Base-by-base conservation (phyloP, 306 rosid genomes). In the Erythrophleum fordii region DNA sequence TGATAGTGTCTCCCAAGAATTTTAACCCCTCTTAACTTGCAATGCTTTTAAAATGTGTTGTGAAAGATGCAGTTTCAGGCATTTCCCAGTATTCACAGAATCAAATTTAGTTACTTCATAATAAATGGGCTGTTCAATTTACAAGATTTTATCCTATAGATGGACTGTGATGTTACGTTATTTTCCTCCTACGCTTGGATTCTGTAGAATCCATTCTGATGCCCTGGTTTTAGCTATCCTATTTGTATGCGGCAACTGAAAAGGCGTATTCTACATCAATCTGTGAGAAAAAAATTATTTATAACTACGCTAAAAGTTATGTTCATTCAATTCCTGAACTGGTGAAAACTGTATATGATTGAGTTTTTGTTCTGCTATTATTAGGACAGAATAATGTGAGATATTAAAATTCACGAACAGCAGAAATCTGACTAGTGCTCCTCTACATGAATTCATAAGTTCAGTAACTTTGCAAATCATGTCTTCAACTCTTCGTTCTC, bases 51-150 rank as follows among this genome's bases (percentile, higher is more conserved):
- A 58, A 67, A 67, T 67, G 29, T 58, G 58, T 5, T 28, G 23
- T 8, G 16, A 31, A 70, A 46, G 72, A 81, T 52, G 16, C 25
- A 59, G 34, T 74, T 83, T 46, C 53, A 41, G 31, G 31, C 61
- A 46, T 41, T 31, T 69, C 31, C 45, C 5, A 14, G 56, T 4
- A 29, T 52, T 46, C 13, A 16, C 14, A 34, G 18, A 79, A 56
- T 8, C 62, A 55, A 34, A 37, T n/a, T 64, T 17, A 55, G 16
- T 48, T 48, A 5, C 0, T 48, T 16, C 6, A 0, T 11, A 3
- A 48, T 16, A 45, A 9, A 48, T 13, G n/a, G 53, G 51, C 16
- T 9, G 51, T 45, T 10, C 51, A 45, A 45, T 31, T 45, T 8
- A 45, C 51, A 45, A 45, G 13, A 18, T 53, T 28, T 2, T 1